Conservation (phyloP, 129 eudicot genomes). For the Helianthus tuberosus region DNA sequence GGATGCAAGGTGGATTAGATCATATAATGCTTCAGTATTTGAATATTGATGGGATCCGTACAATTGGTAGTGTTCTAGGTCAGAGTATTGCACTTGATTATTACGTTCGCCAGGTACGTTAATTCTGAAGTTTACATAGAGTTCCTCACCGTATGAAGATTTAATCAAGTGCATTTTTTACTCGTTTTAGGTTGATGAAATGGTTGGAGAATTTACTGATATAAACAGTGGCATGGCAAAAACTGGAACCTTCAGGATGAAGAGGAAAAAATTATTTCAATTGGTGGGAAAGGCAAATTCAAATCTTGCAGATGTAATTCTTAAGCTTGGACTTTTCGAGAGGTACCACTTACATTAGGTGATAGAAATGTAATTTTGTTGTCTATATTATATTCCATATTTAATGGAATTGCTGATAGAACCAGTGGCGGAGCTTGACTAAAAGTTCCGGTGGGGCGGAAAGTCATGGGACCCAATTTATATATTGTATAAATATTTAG, state of each 20-base stretch:
- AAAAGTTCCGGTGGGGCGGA: too few relatives aligned
- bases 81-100: slow-evolving; percentile 98
- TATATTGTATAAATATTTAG: too few relatives aligned
- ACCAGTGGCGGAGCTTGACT: too few relatives aligned
- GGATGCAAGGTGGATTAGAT: slow-evolving; percentile 98
- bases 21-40: slow-evolving; percentile 81
- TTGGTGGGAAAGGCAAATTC: slow-evolving; percentile 95
- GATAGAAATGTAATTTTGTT: neutral
- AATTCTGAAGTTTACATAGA: slow-evolving; percentile 3
- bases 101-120: slow-evolving; percentile 84
- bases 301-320: slow-evolving; percentile 94
- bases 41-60: slow-evolving; percentile 83
- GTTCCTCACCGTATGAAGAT: slow-evolving; percentile 7
- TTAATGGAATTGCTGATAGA: slow-evolving; percentile 17
- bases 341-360: slow-evolving; percentile 48
- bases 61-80: slow-evolving; percentile 93
- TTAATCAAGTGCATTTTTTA: neutral
- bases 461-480: too few relatives aligned
- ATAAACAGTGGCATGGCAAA: slow-evolving; percentile 93
- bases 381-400: neutral
- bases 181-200: slow-evolving; percentile 75
- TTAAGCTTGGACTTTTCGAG: slow-evolving; percentile 95
- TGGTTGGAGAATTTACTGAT: slow-evolving; percentile 94
- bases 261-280: slow-evolving; percentile 86
- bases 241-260: slow-evolving; percentile 91